Percentiles rank a stretch among this genome's conserved stretches.
phyloP scores from a whole-genome alignment of 495 filamentous ascomycete species.

The Neurospora intermedia region DNA sequence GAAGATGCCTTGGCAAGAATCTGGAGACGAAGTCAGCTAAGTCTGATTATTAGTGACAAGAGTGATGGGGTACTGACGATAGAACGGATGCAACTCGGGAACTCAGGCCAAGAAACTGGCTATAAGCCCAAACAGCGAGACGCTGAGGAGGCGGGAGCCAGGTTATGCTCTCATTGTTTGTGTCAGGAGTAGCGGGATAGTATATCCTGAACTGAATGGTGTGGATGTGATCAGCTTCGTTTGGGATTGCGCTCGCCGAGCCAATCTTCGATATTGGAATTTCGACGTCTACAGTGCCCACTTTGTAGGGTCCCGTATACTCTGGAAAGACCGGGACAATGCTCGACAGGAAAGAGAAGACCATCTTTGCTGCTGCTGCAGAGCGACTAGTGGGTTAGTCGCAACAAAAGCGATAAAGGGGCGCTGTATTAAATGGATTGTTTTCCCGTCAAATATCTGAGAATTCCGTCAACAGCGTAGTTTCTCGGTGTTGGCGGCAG shows the following conservation, averaged over 20 bases:
- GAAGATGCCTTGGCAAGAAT: slow-evolving; percentile 52
- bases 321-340: slow-evolving; percentile 52
- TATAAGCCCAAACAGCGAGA: slow-evolving; percentile 55
- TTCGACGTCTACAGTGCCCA: slow-evolving; percentile 67
- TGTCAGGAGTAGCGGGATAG: slow-evolving; percentile 50
- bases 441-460: no score
- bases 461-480: not conserved
- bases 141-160: slow-evolving; percentile 69
- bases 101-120: slow-evolving; percentile 52
- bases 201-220: slow-evolving; percentile 68
- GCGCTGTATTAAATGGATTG: not conserved
- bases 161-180: slow-evolving; percentile 34
- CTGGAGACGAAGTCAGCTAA: slow-evolving; percentile 14
- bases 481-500: not conserved
- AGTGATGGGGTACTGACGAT: slow-evolving; percentile 38
- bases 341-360: slow-evolving; percentile 12
- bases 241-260: slow-evolving; percentile 38
- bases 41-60: not conserved
- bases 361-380: slow-evolving; percentile 2
- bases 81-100: slow-evolving; percentile 44
- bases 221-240: slow-evolving; percentile 36
- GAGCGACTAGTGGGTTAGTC: not conserved
- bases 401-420: no score
- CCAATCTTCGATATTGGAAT: slow-evolving; percentile 52
- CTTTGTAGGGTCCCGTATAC: slow-evolving; percentile 61